Percentiles rank a stretch among this genome's conserved stretches.
phyloP scores from a whole-genome alignment of 345 rosid species.

The Bruguiera parviflora region DNA sequence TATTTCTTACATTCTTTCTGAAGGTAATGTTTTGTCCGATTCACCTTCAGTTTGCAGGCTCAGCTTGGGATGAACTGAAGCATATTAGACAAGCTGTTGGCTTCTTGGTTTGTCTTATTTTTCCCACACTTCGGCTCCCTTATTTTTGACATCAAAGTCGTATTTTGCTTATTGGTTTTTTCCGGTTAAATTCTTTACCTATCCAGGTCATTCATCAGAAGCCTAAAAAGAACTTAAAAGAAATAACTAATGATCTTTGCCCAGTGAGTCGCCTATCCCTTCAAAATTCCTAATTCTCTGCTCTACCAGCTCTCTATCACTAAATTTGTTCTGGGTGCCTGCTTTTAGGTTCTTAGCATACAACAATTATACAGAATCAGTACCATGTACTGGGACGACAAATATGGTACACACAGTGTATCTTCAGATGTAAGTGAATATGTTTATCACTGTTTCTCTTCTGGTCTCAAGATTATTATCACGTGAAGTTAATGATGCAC shows the following conservation, averaged over 20 bases:
- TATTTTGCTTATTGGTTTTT: not conserved
- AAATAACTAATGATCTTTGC: slow-evolving; percentile 87
- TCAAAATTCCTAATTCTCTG: not conserved
- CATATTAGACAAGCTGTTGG: slow-evolving; percentile 97
- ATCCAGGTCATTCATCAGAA: slow-evolving; percentile 88
- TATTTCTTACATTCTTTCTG: slow-evolving; percentile 7
- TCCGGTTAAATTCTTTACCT: slow-evolving; percentile 5
- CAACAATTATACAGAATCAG: slow-evolving; percentile 93
- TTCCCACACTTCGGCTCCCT: not conserved
- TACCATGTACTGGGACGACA: slow-evolving; percentile 98
- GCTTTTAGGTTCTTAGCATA: slow-evolving; percentile 74
- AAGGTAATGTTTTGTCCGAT: slow-evolving; percentile 16
- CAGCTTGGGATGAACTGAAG: slow-evolving; percentile 90
- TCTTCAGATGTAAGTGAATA: slow-evolving; percentile 69
- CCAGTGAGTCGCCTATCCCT: slow-evolving; percentile 41
- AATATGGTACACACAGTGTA: slow-evolving; percentile 85
- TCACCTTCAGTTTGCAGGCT: slow-evolving; percentile 44
- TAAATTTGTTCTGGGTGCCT: slow-evolving; percentile 7
- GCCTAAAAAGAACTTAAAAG: slow-evolving; percentile 74
- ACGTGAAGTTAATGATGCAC: too few relatives aligned
- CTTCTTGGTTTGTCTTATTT: slow-evolving; percentile 52
- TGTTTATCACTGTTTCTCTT: not conserved
- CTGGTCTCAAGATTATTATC: not conserved
- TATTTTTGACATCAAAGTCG: not conserved
- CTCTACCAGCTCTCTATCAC: not conserved